phyloP scores from a whole-genome alignment of 306 rosid species.

The Comarum palustre region DNA sequence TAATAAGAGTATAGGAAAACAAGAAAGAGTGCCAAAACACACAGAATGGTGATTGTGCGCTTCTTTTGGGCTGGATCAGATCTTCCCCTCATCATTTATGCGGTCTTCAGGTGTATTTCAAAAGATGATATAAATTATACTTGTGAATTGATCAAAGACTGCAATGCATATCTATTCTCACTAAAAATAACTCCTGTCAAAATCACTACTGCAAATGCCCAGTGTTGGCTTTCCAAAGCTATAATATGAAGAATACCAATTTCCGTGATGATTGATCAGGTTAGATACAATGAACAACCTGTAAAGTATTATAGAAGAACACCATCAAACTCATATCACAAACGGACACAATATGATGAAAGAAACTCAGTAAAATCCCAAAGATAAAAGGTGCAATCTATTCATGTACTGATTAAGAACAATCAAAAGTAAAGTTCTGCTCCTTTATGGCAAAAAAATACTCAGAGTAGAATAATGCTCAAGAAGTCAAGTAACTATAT shows the following conservation, averaged over 20 bases:
- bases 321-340: conserved; percentile 18
- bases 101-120: conserved; percentile 30
- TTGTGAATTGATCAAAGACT: conserved; percentile 24
- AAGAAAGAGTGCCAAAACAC: conserved; percentile 53
- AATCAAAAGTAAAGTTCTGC: background rate
- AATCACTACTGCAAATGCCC: conserved; percentile 5
- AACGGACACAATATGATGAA: background rate
- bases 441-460: conserved; percentile 2
- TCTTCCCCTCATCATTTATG: conserved; percentile 75
- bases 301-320: conserved; percentile 28
- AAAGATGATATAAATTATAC: conserved; percentile 12
- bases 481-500: background rate
- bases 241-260: background rate
- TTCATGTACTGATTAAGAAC: background rate
- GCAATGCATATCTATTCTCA: conserved; percentile 30
- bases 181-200: conserved; percentile 26
- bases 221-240: conserved; percentile 4
- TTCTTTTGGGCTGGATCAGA: conserved; percentile 78
- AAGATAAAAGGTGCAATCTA: background rate
- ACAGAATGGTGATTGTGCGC: conserved; percentile 58
- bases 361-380: background rate
- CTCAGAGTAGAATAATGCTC: background rate
- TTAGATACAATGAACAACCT: conserved; percentile 32
- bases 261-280: conserved; percentile 6
- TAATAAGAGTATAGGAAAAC: conserved; percentile 72